Base-by-base conservation (phyloP, 306 rosid genomes). In the Pterocarpus macrocarpus region DNA sequence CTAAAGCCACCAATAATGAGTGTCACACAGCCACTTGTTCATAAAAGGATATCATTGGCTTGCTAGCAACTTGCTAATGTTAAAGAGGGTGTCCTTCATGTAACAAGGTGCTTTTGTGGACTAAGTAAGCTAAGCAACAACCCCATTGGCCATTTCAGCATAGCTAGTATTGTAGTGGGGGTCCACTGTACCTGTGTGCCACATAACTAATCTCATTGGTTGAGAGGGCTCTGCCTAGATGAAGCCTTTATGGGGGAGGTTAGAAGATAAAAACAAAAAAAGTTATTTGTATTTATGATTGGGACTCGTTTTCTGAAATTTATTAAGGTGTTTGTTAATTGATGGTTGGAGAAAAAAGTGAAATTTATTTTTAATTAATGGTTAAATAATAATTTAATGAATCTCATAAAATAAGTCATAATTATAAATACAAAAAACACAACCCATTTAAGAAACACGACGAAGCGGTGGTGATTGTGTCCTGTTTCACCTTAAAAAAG, bases 141-240 rank as follows among this genome's bases (percentile, higher is more conserved):
- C 41, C 17, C 17, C 67, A 62, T 62, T 62, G 67, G 17, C 17
- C 41, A 62, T 10, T 62, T 62, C 15, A 5, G 41, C 17, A 0
- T 62, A 15, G 50, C 33, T 8, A 66, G 33, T 43, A 72, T 36
- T 55, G 36, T 11, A 33, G 39, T 10, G 77, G 84, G 86, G 84
- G 5, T 80, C 89, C 74, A 71, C 36, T n/a, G 28, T 16, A 12
- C 73, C 85, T 80, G 82, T 30, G 62, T 72, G 83, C 82, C 91
- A 88, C 89, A 88, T 77, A 85, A 77, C 67, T 58, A 62, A 11
- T 82, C 85, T 71, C 70, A 82, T 79, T 79, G 85, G 87, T 70
- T 17, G 55, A 52, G 70, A 61, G 66, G 64, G 49, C 35, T 76
- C 5, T n/a, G 49, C 53, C 76, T 22, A 71, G 45, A 56, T 17